Percentiles rank a stretch among this genome's conserved stretches.
Evolutionary conservation across 768 basidiomycete genomes (phyloP).

Genomic region (Boletus sp.): DNA sequence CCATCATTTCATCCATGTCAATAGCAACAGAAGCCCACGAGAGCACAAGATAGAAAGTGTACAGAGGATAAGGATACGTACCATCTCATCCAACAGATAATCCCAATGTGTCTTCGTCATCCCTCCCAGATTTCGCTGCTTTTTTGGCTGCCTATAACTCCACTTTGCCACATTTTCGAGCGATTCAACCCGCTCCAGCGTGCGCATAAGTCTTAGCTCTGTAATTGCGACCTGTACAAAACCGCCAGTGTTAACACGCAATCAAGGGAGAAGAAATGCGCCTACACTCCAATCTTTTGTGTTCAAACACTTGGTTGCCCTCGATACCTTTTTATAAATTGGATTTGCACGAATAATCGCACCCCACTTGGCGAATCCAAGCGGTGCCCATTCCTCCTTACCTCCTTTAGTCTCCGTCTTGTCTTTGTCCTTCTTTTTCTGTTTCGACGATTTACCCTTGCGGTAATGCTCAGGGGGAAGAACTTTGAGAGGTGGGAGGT

Average conservation of each 20-base stretch:
- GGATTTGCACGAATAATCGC: slow-evolving; percentile 78
- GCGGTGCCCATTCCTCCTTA: slow-evolving; percentile 60
- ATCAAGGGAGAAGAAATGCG: slow-evolving; percentile 16
- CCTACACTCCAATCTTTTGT: slow-evolving; percentile 83
- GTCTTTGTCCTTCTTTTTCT: slow-evolving; percentile 52
- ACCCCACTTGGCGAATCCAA: slow-evolving; percentile 71
- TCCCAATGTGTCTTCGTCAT: slow-evolving; percentile 90
- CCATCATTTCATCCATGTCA: background rate
- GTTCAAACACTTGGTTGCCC: slow-evolving; percentile 73
- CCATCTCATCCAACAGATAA: slow-evolving; percentile 96
- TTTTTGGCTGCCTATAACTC: slow-evolving; percentile 95
- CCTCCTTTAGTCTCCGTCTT: slow-evolving; percentile 52
- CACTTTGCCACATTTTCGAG: slow-evolving; percentile 80
- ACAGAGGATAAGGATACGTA: slow-evolving; percentile 34
- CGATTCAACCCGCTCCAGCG: slow-evolving; percentile 80
- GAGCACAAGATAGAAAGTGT: background rate
- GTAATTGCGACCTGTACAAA: slow-evolving; percentile 65
- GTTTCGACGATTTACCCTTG: slow-evolving; percentile 46
- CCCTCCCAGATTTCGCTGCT: slow-evolving; percentile 77
- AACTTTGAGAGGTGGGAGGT: slow-evolving; percentile 52
- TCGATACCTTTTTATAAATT: slow-evolving; percentile 63
- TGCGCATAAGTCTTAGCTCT: slow-evolving; percentile 74
- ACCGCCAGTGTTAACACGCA: background rate
- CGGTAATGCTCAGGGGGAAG: slow-evolving; percentile 57
- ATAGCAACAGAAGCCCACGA: background rate